These are phyloP conservation scores for Plantago major DNA, from an alignment of 257 asterid genomes.

Conservation along the genomic window DNA sequence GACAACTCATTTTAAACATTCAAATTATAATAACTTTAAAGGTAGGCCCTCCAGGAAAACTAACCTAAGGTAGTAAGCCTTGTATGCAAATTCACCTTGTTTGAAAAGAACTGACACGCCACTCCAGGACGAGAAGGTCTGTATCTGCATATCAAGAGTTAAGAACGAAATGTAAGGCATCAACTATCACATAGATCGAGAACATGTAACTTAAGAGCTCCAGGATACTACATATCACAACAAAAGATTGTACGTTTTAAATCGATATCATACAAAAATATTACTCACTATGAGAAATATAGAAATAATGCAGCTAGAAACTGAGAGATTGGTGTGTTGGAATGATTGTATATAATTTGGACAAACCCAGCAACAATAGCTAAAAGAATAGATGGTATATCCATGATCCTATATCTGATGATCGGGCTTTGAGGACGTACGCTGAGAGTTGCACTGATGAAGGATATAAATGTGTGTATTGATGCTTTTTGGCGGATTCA, in stretches of 20 bases:
- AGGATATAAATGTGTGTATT: too few relatives aligned
- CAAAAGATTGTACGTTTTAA: neutral
- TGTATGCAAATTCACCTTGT: conserved; percentile 89
- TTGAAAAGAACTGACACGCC: conserved; percentile 83
- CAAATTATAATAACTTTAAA: conserved; percentile 1
- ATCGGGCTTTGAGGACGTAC: too few relatives aligned
- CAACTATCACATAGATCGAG: conserved; percentile 12
- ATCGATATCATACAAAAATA: too few relatives aligned
- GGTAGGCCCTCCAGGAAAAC: conserved; percentile 19
- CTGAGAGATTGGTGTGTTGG: too few relatives aligned
- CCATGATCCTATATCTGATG: too few relatives aligned
- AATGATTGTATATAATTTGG: too few relatives aligned
- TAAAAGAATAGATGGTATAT: too few relatives aligned
- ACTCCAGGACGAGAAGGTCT: conserved; percentile 88
- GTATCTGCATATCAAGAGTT: conserved; percentile 45
- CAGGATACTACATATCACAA: conserved; percentile 8
- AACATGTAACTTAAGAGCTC: neutral
- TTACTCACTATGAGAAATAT: too few relatives aligned
- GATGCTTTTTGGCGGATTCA: too few relatives aligned
- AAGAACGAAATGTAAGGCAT: conserved; percentile 18
- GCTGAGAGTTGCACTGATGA: too few relatives aligned
- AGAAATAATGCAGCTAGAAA: too few relatives aligned
- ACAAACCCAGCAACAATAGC: too few relatives aligned
- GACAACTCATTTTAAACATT: neutral
- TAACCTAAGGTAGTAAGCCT: conserved; percentile 81